Conservation (phyloP, 768 basidiomycete species). For the Leccinum rimulosum region DNA sequence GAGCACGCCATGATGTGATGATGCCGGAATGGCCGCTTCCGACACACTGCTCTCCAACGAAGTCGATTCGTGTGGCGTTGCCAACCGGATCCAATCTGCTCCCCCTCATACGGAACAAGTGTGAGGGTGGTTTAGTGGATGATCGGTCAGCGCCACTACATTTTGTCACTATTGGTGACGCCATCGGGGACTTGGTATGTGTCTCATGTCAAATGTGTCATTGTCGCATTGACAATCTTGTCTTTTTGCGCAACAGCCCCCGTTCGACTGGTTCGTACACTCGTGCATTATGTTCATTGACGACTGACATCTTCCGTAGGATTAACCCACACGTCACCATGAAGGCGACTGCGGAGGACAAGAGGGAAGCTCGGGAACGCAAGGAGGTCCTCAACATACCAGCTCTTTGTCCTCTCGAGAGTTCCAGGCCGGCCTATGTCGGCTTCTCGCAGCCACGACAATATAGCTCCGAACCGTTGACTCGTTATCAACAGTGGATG, state of each 20-base stretch:
- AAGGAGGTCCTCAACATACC: conserved; percentile 39
- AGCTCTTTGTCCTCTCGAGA: conserved; percentile 40
- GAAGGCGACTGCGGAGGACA: conserved; percentile 34
- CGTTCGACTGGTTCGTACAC: conserved; percentile 61
- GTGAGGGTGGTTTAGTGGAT: conserved; percentile 24
- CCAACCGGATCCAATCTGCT: conserved; percentile 42
- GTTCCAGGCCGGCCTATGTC: conserved; percentile 23
- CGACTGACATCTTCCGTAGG: conserved; percentile 36
- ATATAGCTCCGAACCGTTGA: conserved; percentile 45
- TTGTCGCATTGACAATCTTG: conserved; percentile 4
- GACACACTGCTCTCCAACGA: conserved; percentile 47
- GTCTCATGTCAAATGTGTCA: conserved; percentile 2
- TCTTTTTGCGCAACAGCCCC: conserved; percentile 39
- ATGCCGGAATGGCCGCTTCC: conserved; percentile 67
- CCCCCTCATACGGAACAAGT: conserved; percentile 44
- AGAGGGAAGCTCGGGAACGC: conserved; percentile 35
- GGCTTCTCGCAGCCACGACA: conserved; percentile 46
- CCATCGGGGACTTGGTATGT: conserved; percentile 68
- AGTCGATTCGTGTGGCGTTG: conserved; percentile 36
- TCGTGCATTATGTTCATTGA: background rate
- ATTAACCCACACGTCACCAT: conserved; percentile 51
- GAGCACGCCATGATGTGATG: conserved; percentile 52
- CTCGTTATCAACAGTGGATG: conserved; percentile 41
- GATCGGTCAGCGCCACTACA: conserved; percentile 58
- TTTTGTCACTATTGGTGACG: conserved; percentile 59